Evolutionary conservation across 257 asterid species (phyloP).

Genomic region (Solanum bukasovii): DNA sequence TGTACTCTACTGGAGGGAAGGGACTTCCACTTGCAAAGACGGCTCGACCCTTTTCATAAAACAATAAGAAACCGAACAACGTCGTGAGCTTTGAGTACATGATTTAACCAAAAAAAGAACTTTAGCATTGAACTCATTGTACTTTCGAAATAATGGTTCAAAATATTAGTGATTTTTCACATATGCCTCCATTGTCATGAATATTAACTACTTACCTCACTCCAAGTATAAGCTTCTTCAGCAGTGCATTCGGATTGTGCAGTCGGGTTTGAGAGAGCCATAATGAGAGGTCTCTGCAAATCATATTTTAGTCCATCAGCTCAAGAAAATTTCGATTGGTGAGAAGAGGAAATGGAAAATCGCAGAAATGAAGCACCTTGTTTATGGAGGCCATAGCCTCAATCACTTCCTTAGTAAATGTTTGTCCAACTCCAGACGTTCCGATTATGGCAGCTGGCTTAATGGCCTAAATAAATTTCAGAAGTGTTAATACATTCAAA

Average conservation of each 20-base stretch:
- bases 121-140: neutral
- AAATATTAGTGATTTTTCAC: neutral
- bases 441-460: conserved; percentile 88
- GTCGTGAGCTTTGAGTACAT: neutral
- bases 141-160: neutral
- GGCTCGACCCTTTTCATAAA: conserved; percentile 60
- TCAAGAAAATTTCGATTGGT: neutral
- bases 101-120: neutral
- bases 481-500: neutral
- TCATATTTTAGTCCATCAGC: neutral
- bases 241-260: conserved; percentile 99
- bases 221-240: conserved; percentile 90
- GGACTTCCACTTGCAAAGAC: conserved; percentile 94
- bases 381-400: conserved; percentile 75
- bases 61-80: neutral
- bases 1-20: conserved; percentile 58
- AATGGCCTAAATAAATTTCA: conserved; percentile 36
- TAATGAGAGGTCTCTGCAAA: conserved; percentile 76
- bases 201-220: conserved; percentile 35
- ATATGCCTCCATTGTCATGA: neutral
- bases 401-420: conserved; percentile 80
- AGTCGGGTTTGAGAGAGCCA: conserved; percentile 98
- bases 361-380: conserved; percentile 30
- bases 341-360: neutral
- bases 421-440: conserved; percentile 84